These are phyloP conservation scores for Dicorynia guianensis DNA, from an alignment of 306 rosid species.

Conservation along the genomic window DNA sequence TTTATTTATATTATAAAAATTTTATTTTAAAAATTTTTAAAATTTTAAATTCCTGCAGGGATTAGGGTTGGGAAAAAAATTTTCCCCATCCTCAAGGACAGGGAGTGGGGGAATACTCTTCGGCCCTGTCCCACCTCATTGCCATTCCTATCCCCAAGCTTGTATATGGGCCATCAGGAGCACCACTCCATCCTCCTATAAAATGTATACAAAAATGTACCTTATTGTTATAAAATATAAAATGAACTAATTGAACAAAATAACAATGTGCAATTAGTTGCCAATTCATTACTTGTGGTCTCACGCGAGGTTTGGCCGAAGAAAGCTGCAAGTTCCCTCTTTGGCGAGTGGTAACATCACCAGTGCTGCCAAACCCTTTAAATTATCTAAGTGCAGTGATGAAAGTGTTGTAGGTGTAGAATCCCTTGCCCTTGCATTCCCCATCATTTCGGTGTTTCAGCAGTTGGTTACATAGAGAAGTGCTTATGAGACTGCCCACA, in stretches of 20 bases:
- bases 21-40: no score
- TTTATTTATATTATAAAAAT: no score
- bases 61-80: no score
- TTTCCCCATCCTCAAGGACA: no score
- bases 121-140: no score
- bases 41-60: no score
- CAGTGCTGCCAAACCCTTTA: constrained; percentile 58
- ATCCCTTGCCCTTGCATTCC: constrained; percentile 45
- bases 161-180: constrained; percentile 73
- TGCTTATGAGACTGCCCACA: constrained; percentile 37
- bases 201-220: neutral
- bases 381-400: constrained; percentile 58
- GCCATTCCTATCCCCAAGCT: no score
- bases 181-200: constrained; percentile 65
- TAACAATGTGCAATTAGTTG: no score
- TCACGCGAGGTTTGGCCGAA: constrained; percentile 81
- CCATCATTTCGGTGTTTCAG: constrained; percentile 64
- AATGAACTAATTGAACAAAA: no score
- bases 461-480: constrained; percentile 46
- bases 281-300: constrained; percentile 51
- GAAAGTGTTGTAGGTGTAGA: constrained; percentile 64
- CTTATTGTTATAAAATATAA: no score
- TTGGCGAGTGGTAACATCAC: constrained; percentile 54
- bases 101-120: no score
- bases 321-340: constrained; percentile 79